Percentiles rank a stretch among this genome's conserved stretches.
These are phyloP conservation scores for Bonia amplexicaulis DNA, from an alignment of 176 grass and related monocot genomes.

Conservation along the genomic window DNA sequence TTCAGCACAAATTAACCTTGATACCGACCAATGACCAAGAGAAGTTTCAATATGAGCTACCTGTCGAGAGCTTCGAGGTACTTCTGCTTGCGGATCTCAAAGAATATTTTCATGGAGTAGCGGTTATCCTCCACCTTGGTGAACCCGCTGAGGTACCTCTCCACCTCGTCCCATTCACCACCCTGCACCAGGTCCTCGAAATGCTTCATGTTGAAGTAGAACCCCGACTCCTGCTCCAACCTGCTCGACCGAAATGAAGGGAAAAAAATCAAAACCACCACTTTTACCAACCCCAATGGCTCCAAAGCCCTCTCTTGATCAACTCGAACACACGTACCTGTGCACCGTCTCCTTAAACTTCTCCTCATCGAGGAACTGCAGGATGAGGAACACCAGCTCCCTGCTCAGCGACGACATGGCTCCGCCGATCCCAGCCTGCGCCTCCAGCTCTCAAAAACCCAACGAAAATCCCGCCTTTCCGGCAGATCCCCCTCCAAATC, in stretches of 20 bases:
- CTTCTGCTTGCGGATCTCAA: constrained; percentile 99
- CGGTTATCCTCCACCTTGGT: constrained; percentile 99
- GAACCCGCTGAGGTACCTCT: constrained; percentile 96
- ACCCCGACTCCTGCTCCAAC: constrained; percentile 96
- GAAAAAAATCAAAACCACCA: not conserved
- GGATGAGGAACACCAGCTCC: constrained; percentile 91
- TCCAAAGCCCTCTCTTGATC: not conserved
- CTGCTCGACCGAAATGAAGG: constrained; percentile 28
- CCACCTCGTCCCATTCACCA: constrained; percentile 99
- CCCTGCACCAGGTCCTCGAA: constrained; percentile 95
- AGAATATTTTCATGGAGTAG: constrained; percentile 99
- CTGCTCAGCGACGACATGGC: constrained; percentile 91
- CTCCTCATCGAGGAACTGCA: constrained; percentile 92
- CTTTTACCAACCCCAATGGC: not conserved
- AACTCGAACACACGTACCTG: constrained; percentile 35
- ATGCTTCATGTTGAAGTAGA: constrained; percentile 99
- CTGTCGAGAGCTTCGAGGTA: constrained; percentile 99
- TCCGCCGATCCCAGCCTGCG: constrained; percentile 64
- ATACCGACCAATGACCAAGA: not conserved
- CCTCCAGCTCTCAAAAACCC: constrained; percentile 64
- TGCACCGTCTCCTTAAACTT: constrained; percentile 93
- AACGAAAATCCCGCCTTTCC: constrained; percentile 43
- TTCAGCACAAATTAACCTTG: not conserved
- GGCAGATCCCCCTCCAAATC: constrained; percentile 55
- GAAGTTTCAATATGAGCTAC: constrained; percentile 29